These are phyloP conservation scores for Sungouiozyma intestinalis DNA, from an alignment of 805 yeast genomes.

Conservation along the genomic window DNA sequence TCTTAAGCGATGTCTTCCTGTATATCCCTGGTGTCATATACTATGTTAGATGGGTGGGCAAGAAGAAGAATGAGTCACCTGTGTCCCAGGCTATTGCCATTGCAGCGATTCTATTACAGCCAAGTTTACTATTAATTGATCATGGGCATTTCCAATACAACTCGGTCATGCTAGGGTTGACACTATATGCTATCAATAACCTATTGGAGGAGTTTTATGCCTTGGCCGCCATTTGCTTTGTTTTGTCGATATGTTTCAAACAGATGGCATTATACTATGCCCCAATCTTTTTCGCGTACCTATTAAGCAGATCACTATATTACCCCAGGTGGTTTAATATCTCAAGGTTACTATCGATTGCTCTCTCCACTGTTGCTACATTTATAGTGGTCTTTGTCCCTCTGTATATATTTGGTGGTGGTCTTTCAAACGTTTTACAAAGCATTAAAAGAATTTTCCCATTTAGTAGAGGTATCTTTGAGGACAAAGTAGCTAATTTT, in stretches of 20 bases:
- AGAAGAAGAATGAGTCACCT: constrained; percentile 44
- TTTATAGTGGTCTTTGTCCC: constrained; percentile 49
- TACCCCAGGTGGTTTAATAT: constrained; percentile 37
- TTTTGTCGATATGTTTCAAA: constrained; percentile 70
- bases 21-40: constrained; percentile 75
- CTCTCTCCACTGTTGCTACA: constrained; percentile 49
- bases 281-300: constrained; percentile 74
- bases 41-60: constrained; percentile 63
- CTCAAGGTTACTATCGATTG: constrained; percentile 51
- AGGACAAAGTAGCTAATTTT: constrained; percentile 92
- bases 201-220: constrained; percentile 53
- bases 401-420: constrained; percentile 38
- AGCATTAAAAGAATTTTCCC: constrained; percentile 77
- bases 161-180: constrained; percentile 84
- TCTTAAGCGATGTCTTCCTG: constrained; percentile 60
- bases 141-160: constrained; percentile 98
- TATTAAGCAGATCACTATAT: constrained; percentile 44
- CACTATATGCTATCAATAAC: constrained; percentile 56
- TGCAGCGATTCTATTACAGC: constrained; percentile 75
- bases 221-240: constrained; percentile 67
- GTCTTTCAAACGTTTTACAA: constrained; percentile 31
- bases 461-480: constrained; percentile 86
- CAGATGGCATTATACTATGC: constrained; percentile 94
- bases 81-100: constrained; percentile 70
- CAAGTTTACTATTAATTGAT: constrained; percentile 73